These are phyloP conservation scores for Pythium phragmiticola DNA, from an alignment of 352 stramenopile species.

Conservation along the genomic window DNA sequence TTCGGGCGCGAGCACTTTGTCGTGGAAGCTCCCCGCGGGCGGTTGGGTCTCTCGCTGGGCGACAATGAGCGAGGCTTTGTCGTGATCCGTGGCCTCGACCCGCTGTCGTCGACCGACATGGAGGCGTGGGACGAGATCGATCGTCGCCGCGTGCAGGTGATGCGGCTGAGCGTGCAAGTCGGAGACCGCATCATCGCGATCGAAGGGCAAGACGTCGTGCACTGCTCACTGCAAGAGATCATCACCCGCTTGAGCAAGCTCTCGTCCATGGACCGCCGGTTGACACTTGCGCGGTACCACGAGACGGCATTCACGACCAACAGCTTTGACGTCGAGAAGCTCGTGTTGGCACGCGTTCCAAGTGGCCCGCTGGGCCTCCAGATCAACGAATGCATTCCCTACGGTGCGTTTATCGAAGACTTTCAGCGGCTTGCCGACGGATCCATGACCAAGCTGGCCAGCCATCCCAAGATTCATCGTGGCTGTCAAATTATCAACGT, in stretches of 20 bases:
- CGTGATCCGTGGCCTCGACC: conserved; percentile 46
- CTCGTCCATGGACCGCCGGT: conserved; percentile 29
- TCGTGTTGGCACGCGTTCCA: conserved; percentile 39
- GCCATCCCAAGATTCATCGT: conserved; percentile 39
- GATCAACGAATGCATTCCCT: conserved; percentile 40
- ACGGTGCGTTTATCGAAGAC: conserved; percentile 49
- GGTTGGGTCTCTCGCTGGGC: conserved; percentile 51
- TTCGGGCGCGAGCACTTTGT: conserved; percentile 52
- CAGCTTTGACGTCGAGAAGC: conserved; percentile 53
- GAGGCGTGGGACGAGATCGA: conserved; percentile 35
- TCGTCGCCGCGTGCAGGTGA: conserved; percentile 31
- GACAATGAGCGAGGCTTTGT: conserved; percentile 48
- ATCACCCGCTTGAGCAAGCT: conserved; percentile 48
- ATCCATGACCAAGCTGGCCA: conserved; percentile 35
- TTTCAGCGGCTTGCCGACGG: conserved; percentile 45
- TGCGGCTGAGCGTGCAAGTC: conserved; percentile 35
- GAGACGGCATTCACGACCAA: conserved; percentile 25
- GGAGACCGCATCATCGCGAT: conserved; percentile 55
- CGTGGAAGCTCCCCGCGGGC: conserved; percentile 43
- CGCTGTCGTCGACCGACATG: conserved; percentile 24
- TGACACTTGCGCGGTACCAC: conserved; percentile 61
- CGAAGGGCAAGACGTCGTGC: conserved; percentile 45
- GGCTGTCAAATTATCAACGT: conserved; percentile 57
- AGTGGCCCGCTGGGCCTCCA: conserved; percentile 47
- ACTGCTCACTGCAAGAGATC: conserved; percentile 42